Evolutionary conservation across 179 eudicot species (phyloP).

Genomic region (Camellia oleifera): DNA sequence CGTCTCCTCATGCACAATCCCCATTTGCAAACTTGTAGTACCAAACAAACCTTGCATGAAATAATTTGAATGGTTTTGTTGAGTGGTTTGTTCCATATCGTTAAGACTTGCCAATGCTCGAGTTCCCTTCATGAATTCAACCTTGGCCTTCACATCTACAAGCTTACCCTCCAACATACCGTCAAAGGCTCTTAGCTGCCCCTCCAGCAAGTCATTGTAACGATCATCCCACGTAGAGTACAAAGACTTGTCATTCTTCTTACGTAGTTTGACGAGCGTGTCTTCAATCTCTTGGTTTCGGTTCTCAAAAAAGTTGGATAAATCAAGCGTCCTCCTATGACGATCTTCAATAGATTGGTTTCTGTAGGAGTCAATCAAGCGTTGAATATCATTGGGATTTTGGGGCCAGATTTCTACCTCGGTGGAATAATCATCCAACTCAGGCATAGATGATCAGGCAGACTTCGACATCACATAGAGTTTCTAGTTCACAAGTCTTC

Average conservation of each 20-base stretch:
- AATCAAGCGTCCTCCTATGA: neutral
- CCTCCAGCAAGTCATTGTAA: neutral
- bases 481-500: conserved; percentile 21
- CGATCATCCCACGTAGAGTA: conserved; percentile 24
- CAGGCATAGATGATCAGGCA: conserved; percentile 23
- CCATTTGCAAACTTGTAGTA: neutral
- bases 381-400: neutral
- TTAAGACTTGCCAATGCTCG: too few relatives aligned
- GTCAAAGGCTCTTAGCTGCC: conserved; percentile 10
- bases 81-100: neutral
- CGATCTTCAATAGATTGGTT: conserved; percentile 16
- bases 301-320: conserved; percentile 13
- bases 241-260: conserved; percentile 10
- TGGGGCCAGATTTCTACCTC: conserved; percentile 17
- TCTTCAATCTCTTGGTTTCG: conserved; percentile 11
- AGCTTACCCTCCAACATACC: conserved; percentile 7
- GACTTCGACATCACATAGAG: conserved; percentile 22
- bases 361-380: conserved; percentile 15
- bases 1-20: neutral
- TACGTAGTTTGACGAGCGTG: conserved; percentile 9
- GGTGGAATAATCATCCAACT: neutral
- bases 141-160: neutral
- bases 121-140: conserved; percentile 15
- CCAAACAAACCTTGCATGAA: neutral
- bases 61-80: neutral